These are phyloP conservation scores for Isatis lusitanica DNA, from an alignment of 441 rosid species.

Conservation along the genomic window DNA sequence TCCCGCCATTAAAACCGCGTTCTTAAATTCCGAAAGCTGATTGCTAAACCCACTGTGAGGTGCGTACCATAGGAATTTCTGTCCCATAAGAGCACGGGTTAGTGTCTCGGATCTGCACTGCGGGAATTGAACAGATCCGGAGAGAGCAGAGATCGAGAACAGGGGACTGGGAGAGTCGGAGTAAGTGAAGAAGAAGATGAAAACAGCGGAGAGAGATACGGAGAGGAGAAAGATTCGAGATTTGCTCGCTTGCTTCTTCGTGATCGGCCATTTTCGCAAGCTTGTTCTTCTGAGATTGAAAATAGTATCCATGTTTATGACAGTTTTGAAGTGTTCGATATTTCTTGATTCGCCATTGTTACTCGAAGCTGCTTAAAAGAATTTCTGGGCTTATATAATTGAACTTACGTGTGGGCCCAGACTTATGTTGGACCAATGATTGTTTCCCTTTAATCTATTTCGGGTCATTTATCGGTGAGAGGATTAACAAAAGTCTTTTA, in stretches of 20 bases:
- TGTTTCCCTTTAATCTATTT: not conserved
- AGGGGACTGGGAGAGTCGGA: conserved; percentile 38
- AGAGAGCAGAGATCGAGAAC: conserved; percentile 37
- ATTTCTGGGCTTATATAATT: not conserved
- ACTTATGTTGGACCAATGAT: not conserved
- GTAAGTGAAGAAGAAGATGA: conserved; percentile 45
- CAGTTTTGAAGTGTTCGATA: not conserved
- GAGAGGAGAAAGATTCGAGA: conserved; percentile 40
- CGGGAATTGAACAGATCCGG: conserved; percentile 37
- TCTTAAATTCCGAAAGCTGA: conserved; percentile 81
- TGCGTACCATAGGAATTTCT: conserved; percentile 61
- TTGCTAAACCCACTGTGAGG: conserved; percentile 95
- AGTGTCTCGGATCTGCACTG: conserved; percentile 41
- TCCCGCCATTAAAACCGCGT: conserved; percentile 62
- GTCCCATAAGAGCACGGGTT: conserved; percentile 22
- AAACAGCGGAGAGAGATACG: conserved; percentile 3
- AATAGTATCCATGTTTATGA: not conserved
- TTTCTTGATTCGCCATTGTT: not conserved
- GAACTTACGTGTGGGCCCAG: too few relatives aligned
- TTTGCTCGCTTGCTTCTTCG: conserved; percentile 41
- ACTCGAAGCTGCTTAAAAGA: not conserved
- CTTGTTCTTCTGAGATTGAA: not conserved
- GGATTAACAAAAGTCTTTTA: not conserved
- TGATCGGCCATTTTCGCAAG: conserved; percentile 28
- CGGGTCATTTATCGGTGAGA: not conserved